Percentiles rank a stretch among this genome's conserved stretches.
phyloP scores from a whole-genome alignment of 2,329 filamentous ascomycete species.

The Venturia aucupariae region DNA sequence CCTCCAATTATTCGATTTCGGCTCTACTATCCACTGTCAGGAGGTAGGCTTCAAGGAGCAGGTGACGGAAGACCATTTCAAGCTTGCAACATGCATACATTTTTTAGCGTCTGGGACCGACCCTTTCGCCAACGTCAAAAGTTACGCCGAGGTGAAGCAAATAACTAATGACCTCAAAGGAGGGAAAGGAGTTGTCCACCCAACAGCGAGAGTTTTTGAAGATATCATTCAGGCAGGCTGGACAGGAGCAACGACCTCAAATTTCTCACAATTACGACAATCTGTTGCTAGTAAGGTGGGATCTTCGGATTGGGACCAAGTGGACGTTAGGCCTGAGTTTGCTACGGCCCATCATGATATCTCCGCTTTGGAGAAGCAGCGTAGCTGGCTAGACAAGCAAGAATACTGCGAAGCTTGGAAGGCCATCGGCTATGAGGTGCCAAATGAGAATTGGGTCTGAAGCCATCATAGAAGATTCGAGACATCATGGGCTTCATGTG shows the following conservation, averaged over 20 bases:
- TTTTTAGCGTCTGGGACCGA: slow-evolving; percentile 15
- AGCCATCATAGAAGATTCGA: neutral
- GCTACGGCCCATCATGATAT: slow-evolving; percentile 12
- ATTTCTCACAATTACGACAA: slow-evolving; percentile 15
- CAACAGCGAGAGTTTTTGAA: slow-evolving; percentile 15
- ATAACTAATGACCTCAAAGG: slow-evolving; percentile 15
- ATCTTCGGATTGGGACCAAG: slow-evolving; percentile 8
- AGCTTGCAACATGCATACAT: slow-evolving; percentile 16
- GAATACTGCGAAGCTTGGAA: slow-evolving; percentile 16
- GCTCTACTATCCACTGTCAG: slow-evolving; percentile 14
- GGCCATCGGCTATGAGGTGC: slow-evolving; percentile 15
- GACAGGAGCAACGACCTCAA: slow-evolving; percentile 13
- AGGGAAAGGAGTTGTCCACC: slow-evolving; percentile 15
- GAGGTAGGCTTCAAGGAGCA: slow-evolving; percentile 16
- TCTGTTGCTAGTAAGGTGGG: slow-evolving; percentile 8
- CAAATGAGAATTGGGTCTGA: slow-evolving; percentile 16
- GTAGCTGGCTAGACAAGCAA: slow-evolving; percentile 14
- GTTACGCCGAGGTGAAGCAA: slow-evolving; percentile 14
- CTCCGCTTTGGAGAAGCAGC: slow-evolving; percentile 14
- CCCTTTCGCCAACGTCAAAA: slow-evolving; percentile 16
- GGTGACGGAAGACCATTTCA: slow-evolving; percentile 15
- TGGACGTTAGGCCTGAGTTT: neutral
- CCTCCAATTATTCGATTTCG: slow-evolving; percentile 16
- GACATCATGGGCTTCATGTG: neutral
- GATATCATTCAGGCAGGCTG: slow-evolving; percentile 16